phyloP scores from a whole-genome alignment of 768 basidiomycete species.

The Leccinum barrowsii region DNA sequence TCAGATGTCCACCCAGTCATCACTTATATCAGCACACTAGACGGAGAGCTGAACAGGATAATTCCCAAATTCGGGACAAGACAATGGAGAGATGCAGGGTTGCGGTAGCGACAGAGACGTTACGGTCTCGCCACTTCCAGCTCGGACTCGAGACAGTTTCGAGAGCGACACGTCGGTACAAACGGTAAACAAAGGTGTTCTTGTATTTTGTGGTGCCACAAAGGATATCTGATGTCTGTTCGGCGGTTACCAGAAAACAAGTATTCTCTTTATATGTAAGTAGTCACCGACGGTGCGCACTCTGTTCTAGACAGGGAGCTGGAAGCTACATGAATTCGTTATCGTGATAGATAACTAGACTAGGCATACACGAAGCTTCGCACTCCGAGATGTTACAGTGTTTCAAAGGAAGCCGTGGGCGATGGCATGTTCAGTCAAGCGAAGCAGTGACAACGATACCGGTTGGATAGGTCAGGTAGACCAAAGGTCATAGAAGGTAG shows the following conservation, averaged over 20 bases:
- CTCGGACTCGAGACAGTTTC: neutral
- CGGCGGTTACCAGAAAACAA: constrained; percentile 6
- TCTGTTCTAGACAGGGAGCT: neutral
- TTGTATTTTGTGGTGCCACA: constrained; percentile 17
- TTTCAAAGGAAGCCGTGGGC: neutral
- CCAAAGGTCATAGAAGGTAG: neutral
- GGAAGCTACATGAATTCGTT: neutral
- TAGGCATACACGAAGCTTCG: constrained; percentile 1
- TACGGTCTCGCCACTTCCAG: neutral
- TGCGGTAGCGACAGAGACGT: constrained; percentile 20
- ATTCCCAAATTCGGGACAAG: constrained; percentile 25
- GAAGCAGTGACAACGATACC: neutral
- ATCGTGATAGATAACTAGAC: neutral
- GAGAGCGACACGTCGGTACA: constrained; percentile 2
- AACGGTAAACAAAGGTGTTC: constrained; percentile 19
- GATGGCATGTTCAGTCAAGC: neutral
- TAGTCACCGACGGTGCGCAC: neutral
- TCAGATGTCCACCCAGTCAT: constrained; percentile 1
- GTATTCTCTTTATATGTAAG: neutral
- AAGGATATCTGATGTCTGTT: neutral
- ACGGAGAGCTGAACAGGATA: constrained; percentile 11
- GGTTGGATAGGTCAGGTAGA: neutral
- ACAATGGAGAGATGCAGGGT: constrained; percentile 9
- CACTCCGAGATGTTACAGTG: neutral
- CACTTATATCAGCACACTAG: constrained; percentile 24